Conservation (phyloP, 768 basidiomycete genomes). For the Russula sp. region DNA sequence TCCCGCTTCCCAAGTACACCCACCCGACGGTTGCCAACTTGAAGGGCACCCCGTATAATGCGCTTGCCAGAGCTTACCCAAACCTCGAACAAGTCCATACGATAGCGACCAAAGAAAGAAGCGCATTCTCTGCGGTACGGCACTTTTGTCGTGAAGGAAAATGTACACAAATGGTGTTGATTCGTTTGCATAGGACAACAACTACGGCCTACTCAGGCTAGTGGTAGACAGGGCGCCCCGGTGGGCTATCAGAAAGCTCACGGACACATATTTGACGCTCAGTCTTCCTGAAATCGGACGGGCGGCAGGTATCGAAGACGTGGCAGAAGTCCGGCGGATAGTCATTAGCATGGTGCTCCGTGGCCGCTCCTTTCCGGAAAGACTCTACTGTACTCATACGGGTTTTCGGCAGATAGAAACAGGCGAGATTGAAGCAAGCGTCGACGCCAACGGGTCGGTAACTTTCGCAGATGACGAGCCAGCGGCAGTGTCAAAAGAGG, state of each 20-base stretch:
- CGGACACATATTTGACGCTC: conserved; percentile 77
- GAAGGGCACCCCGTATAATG: conserved; percentile 67
- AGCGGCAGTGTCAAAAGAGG: conserved; percentile 53
- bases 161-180: neutral
- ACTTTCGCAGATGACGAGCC: conserved; percentile 65
- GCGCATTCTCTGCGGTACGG: conserved; percentile 51
- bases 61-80: conserved; percentile 66
- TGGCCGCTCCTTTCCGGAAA: neutral
- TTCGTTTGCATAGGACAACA: conserved; percentile 56
- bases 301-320: conserved; percentile 48
- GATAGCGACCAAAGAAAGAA: conserved; percentile 54
- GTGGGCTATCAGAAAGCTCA: conserved; percentile 78
- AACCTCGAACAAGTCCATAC: conserved; percentile 47
- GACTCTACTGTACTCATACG: neutral
- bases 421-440: conserved; percentile 63
- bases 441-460: conserved; percentile 68
- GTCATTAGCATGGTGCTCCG: conserved; percentile 71
- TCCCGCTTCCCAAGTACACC: conserved; percentile 70
- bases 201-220: conserved; percentile 63
- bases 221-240: conserved; percentile 68
- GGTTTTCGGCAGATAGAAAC: conserved; percentile 57
- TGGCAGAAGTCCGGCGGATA: conserved; percentile 55
- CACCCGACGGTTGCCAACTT: conserved; percentile 54
- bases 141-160: conserved; percentile 4
- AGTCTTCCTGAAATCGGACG: conserved; percentile 68